Conservation (phyloP, 164 flowering plant genomes). For the Chloranthus sessilifolius region DNA sequence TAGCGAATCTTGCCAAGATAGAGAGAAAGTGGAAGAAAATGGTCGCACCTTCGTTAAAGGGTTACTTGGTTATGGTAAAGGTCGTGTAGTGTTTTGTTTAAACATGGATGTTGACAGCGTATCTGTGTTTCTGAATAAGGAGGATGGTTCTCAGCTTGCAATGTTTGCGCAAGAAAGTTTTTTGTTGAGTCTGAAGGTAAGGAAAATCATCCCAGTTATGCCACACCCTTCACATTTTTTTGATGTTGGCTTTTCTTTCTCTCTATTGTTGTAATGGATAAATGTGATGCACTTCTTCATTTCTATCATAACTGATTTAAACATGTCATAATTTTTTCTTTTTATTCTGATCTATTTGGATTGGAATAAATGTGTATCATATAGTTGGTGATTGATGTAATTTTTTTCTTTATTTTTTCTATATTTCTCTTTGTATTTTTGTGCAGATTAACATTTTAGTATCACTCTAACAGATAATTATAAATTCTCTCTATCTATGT, state of each 20-base stretch:
- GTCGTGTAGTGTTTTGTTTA: conserved; percentile 74
- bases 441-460: too few relatives aligned
- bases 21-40: conserved; percentile 44
- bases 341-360: too few relatives aligned
- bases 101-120: conserved; percentile 91
- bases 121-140: conserved; percentile 81
- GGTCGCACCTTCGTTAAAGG: conserved; percentile 67
- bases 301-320: too few relatives aligned
- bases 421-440: too few relatives aligned
- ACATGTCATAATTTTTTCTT: too few relatives aligned
- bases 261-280: too few relatives aligned
- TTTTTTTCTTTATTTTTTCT: too few relatives aligned
- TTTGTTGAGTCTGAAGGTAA: conserved; percentile 75
- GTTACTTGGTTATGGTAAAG: conserved; percentile 88
- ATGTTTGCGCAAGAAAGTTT: conserved; percentile 96
- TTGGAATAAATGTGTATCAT: too few relatives aligned
- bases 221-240: not conserved
- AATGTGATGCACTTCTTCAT: too few relatives aligned
- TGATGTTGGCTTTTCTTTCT: not conserved
- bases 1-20: conserved; percentile 26
- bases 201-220: not conserved
- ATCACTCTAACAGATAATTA: too few relatives aligned
- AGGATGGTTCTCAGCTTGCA: conserved; percentile 93
- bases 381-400: too few relatives aligned
- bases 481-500: too few relatives aligned